A percentile compares a stretch with the other conserved stretches of the same genome.
phyloP scores from a whole-genome alignment of 768 basidiomycete species.

The Suillus subluteus region DNA sequence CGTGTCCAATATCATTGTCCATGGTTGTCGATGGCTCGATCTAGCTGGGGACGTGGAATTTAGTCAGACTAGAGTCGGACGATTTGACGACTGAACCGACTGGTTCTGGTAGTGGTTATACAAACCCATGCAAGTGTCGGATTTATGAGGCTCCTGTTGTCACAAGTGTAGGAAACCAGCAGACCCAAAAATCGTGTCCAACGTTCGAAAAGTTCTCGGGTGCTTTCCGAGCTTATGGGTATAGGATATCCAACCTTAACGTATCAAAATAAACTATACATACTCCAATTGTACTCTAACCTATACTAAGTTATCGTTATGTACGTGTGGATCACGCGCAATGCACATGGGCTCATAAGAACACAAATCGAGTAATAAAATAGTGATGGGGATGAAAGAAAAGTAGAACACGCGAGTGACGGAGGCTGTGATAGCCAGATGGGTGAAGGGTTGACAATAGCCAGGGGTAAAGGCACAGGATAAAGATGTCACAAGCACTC shows the following conservation, averaged over 20 bases:
- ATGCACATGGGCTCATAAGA: background rate
- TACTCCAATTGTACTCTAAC: background rate
- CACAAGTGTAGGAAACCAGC: no score
- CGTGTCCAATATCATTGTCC: no score
- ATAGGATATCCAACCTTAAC: background rate
- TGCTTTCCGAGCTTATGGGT: background rate
- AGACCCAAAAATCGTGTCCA: no score
- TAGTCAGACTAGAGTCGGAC: no score
- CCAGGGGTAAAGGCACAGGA: background rate
- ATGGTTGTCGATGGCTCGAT: no score
- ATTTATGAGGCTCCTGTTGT: no score
- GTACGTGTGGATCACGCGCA: background rate
- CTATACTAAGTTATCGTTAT: background rate
- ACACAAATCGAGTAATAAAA: slow-evolving; percentile 2
- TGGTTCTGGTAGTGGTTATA: no score
- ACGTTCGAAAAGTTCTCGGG: no score
- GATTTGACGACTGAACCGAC: no score
- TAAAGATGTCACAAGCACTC: background rate
- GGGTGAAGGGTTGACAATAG: background rate
- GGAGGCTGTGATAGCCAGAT: background rate
- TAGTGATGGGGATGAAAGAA: background rate
- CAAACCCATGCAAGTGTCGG: no score
- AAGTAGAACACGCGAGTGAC: background rate
- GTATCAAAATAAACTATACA: background rate
- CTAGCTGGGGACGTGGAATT: no score